phyloP scores from a whole-genome alignment of 768 basidiomycete genomes.

The Pleurotus tuber-regium region DNA sequence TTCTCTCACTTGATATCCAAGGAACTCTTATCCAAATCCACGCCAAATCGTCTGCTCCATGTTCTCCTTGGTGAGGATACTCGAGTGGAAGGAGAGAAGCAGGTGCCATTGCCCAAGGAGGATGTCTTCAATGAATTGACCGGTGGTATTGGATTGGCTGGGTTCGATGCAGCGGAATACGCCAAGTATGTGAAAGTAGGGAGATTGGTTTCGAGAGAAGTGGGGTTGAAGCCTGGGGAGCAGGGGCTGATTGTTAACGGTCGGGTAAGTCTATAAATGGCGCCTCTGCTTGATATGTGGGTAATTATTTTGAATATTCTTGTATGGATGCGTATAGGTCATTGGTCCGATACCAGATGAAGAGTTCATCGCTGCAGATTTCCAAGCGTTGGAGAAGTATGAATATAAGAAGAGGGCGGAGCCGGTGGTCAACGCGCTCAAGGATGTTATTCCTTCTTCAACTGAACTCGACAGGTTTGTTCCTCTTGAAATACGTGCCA shows the following conservation, averaged over 20 bases:
- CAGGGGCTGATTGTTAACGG: slow-evolving; percentile 78
- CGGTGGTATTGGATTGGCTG: slow-evolving; percentile 29
- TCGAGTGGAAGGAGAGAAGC: slow-evolving; percentile 24
- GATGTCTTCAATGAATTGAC: slow-evolving; percentile 30
- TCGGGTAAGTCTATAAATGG: slow-evolving; percentile 75
- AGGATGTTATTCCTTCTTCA: slow-evolving; percentile 43
- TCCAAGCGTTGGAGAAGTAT: slow-evolving; percentile 65
- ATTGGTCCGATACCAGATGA: slow-evolving; percentile 66
- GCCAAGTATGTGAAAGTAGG: slow-evolving; percentile 41
- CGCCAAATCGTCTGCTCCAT: slow-evolving; percentile 36
- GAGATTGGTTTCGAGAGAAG: slow-evolving; percentile 47
- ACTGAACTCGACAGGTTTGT: slow-evolving; percentile 42
- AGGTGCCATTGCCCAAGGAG: slow-evolving; percentile 35
- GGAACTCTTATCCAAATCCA: slow-evolving; percentile 34
- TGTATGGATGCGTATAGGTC: slow-evolving; percentile 43
- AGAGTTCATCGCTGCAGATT: slow-evolving; percentile 70
- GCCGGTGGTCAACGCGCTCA: slow-evolving; percentile 66
- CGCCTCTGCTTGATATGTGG: too few relatives aligned
- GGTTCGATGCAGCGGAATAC: slow-evolving; percentile 34
- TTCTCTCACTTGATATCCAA: slow-evolving; percentile 49
- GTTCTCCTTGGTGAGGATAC: slow-evolving; percentile 30
- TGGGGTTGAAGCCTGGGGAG: slow-evolving; percentile 60
- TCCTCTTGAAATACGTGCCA: background rate
- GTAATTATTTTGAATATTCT: slow-evolving; percentile 4
- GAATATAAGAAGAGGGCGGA: slow-evolving; percentile 71